Base-by-base conservation (phyloP, 495 filamentous ascomycete genomes). In the Clohesyomyces aquaticus region DNA sequence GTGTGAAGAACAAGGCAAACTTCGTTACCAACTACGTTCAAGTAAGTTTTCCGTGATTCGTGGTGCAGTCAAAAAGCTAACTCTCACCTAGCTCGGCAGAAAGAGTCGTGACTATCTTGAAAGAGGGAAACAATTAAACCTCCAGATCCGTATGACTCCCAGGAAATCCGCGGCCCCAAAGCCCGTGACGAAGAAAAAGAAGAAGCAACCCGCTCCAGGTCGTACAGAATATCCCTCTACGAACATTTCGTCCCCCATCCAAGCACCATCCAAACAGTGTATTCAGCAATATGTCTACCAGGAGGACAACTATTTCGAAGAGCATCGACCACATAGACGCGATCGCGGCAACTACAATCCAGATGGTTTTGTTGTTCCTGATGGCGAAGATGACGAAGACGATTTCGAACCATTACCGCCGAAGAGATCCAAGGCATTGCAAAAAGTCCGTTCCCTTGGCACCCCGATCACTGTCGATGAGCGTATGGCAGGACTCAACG, bases 241-340 rank as follows among this genome's bases (percentile, higher is more conserved):
- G 0, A 89, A 91, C 56, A 82, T 96, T 10, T 92, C 94, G 2
- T 96, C 94, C 11, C 93, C 94, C 4, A 73, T 91, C 2, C 81
- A 87, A 71, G 79, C 78, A 38, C 83, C 78, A 16, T 75, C 81
- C 49, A 68, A 81, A 62, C 79, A 82, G 75, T 22, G 66, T 73
- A 54, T 76, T 68, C 27, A 77, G 74, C 58, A 74, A 55, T 54
- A 47, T n/a, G 68, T 76, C 9, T 65, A 54, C 43, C 74, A 75
- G 12, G 68, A 71, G 11, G 74, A 77, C 14, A 70, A 74, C 1
- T 77, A 76, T 16, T 70, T 78, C 29, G 69, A 28, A 14, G 27
- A 50, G n/a, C 26, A 46, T 4, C 14, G 19, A 52, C 25, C 22
- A 1, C 49, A 28, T 21, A 55, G 12, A n/a, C 16, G 28, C 18